Percentiles rank a stretch among this genome's conserved stretches.
Conservation (phyloP, 169 alveolate species). For the Plasmodium gonderi region DNA sequence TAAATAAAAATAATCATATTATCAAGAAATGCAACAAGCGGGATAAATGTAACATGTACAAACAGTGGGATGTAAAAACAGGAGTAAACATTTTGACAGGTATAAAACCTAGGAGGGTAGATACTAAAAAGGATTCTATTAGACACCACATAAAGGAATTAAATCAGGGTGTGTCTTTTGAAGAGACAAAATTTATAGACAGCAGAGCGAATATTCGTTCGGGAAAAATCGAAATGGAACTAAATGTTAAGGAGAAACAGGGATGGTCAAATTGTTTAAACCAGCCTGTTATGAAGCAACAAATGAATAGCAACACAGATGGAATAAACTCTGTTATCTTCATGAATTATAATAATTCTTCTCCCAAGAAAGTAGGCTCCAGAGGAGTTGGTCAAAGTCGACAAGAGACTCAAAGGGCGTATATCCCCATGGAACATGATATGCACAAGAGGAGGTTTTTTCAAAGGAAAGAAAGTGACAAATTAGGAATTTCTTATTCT, state of each 20-base stretch:
- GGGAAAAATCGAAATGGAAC: not conserved
- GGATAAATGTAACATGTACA: not conserved
- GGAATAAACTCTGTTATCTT: not conserved
- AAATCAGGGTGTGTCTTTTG: not conserved
- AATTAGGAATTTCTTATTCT: not conserved
- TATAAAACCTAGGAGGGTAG: not conserved
- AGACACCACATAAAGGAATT: not conserved
- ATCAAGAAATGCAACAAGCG: not conserved
- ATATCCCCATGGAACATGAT: not conserved
- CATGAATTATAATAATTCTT: not conserved
- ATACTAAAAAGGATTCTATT: not conserved
- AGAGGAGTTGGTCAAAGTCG: not conserved
- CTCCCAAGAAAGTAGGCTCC: not conserved
- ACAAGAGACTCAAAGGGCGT: not conserved
- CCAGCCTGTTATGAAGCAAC: not conserved
- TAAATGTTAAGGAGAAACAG: not conserved
- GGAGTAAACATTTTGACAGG: not conserved
- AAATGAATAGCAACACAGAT: not conserved
- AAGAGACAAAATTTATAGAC: not conserved
- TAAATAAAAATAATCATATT: constrained; percentile 9
- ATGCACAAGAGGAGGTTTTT: not conserved
- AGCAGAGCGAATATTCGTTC: not conserved
- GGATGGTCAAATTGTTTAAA: not conserved
- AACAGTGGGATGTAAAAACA: not conserved
- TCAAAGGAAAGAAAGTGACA: not conserved